Evolutionary conservation across 1,139 yeast species (phyloP), one percentile per base, ranked within the genome.

Genomic region (Suhomyces chickasaworum): DNA sequence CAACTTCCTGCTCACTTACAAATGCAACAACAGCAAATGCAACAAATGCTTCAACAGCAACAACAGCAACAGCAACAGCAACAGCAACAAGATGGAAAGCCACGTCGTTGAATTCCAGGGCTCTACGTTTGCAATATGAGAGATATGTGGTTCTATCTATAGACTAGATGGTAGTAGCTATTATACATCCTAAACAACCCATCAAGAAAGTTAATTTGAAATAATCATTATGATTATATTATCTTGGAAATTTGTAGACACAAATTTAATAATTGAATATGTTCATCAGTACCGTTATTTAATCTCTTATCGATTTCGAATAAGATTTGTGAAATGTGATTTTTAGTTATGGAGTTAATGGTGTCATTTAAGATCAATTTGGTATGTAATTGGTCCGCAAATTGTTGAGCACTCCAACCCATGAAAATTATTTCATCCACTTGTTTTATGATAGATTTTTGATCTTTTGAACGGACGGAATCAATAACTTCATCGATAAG

Each of bases 241-340:
- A 68, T 61, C 45, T 69, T 69, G 1, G 88, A 72, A 2, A 89
- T 69, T 55, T 83, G 80, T 44, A 85, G 66, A 46, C 84, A 68
- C 54, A 90, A 73, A 57, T 89, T 87, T 54, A 93, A 74, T 30
- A 95, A 63, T 58, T 89, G 97, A 31, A 95, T 70, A 51, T 87
- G 91, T 62, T 95, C 99, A 60, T 90, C 96, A 3, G 97, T 82
- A 13, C 99, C 99, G 59, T 84, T 89, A 45, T 84, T 79, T 50
- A 95, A 71, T 48, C 84, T 76, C 45, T 81, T 77, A 63, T 95
- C 99, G 0, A 90, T 77, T 39, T 84, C 86, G 53, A 91, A 89
- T 33, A 95, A 67, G 3, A 81, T 66, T 61, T 73, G 68, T 0
- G 96, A 77, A 12, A 89, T 79, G 38, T 69, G 59, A 58, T 83